phyloP scores from a whole-genome alignment of 768 basidiomycete species.

The Boletellus ananas region DNA sequence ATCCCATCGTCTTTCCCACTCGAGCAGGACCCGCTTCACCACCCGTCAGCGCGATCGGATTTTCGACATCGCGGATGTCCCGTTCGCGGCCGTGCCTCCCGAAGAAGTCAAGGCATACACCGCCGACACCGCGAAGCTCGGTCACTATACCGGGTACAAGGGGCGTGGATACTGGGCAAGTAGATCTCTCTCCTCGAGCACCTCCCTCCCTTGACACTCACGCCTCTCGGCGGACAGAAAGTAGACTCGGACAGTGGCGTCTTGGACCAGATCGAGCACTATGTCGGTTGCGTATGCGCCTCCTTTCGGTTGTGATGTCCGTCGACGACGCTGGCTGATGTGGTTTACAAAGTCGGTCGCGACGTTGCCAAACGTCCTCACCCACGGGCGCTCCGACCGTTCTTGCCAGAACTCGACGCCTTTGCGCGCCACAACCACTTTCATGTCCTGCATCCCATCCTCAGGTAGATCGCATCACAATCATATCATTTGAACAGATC shows the following conservation, averaged over 20 bases:
- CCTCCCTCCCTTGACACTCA: no score
- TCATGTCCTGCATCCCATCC: conserved; percentile 45
- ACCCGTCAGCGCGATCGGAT: conserved; percentile 40
- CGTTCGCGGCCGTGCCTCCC: conserved; percentile 37
- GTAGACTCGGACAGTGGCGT: conserved; percentile 49
- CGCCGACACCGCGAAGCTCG: conserved; percentile 36
- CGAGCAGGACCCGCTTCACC: conserved; percentile 9
- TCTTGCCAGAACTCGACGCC: conserved; percentile 49
- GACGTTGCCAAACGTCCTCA: conserved; percentile 43
- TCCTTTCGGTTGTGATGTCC: background rate
- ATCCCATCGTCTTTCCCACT: background rate
- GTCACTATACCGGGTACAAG: conserved; percentile 51
- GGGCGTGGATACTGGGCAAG: conserved; percentile 46
- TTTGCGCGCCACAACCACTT: conserved; percentile 52
- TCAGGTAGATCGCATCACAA: conserved; percentile 31
- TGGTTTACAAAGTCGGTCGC: conserved; percentile 39
- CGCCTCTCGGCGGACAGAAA: conserved; percentile 34
- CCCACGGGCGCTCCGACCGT: conserved; percentile 45
- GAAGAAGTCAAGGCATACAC: conserved; percentile 41
- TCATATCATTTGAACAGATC: background rate
- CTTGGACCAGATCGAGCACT: conserved; percentile 59
- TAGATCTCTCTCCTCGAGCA: background rate
- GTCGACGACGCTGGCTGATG: background rate
- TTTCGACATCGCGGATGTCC: conserved; percentile 46
- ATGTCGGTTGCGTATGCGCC: conserved; percentile 42